Evolutionary conservation across 345 rosid species (phyloP), one percentile per base, ranked within the genome.

Genomic region (Mallotus nudiflorus): DNA sequence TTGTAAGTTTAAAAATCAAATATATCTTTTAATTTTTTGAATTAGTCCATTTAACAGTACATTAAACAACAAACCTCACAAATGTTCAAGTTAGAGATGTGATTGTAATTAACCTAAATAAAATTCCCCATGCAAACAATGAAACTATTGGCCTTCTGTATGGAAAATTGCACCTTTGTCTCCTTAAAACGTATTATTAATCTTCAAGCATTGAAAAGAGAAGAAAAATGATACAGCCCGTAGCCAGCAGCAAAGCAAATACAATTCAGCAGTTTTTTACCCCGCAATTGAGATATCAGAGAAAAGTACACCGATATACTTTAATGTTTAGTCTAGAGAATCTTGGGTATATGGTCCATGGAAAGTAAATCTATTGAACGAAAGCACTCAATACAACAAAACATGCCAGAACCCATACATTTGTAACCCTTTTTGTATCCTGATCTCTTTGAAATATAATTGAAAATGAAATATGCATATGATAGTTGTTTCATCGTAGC

Each of bases 371-470:
- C 52, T 59, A 29, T 57, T 46, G 35, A 54, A 52, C 6, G 10
- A 66, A 29, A 59, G 27, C 77, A 60, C 66, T 39, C 60, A 9
- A 27, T 66, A 49, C 61, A 74, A 66, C 53, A 66, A 62, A 14
- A 35, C 40, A 74, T 53, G 55, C 46, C 55, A 51, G n/a, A 60
- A 49, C 22, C 35, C 57, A 65, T 65, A 48, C 66, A 48, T 40
- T 19, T 59, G 22, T 60, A 42, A 56, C 29, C 29, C 24, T 54
- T 49, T 65, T 37, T 42, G 18, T 20, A 9, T 29, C 6, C 35
- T 13, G 3, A 11, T 28, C 31, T 31, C 45, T 16, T 51, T 16
- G 24, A 28, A 29, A 52, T 20, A 51, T 31, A 37, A 9, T 8
- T 20, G 49, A 7, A 50, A 45, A 55, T 15, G 9, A 11, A 24